Percentiles rank a stretch among this genome's conserved stretches.
These are phyloP conservation scores for Backusella mclennaniae DNA, from an alignment of 192 early-diverging fungal genomes.

Conservation along the genomic window DNA sequence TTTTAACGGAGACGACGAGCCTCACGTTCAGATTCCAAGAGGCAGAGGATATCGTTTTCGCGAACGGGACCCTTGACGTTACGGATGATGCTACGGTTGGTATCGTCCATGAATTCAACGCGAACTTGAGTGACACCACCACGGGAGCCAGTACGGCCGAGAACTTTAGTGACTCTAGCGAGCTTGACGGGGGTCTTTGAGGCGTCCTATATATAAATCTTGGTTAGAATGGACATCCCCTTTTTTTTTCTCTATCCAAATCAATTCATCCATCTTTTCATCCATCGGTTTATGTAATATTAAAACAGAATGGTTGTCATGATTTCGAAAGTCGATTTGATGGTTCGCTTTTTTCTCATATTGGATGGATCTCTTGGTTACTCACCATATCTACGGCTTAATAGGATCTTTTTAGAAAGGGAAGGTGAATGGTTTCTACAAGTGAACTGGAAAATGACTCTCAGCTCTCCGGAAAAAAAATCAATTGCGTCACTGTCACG, in stretches of 20 bases:
- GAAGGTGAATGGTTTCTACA: slow-evolving; percentile 4
- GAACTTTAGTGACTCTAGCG: slow-evolving; percentile 93
- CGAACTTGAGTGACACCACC: slow-evolving; percentile 99
- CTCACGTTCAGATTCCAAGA: slow-evolving; percentile 99
- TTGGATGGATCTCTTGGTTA: background rate
- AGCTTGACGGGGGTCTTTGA: slow-evolving; percentile 74
- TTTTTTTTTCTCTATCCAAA: background rate
- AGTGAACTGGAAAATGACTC: background rate
- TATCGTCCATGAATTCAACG: slow-evolving; percentile 97
- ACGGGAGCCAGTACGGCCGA: slow-evolving; percentile 98
- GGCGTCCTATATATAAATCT: slow-evolving; percentile 14
- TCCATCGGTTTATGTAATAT: background rate
- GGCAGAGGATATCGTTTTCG: slow-evolving; percentile 93
- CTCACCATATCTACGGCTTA: slow-evolving; percentile 9
- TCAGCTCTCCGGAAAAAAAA: background rate
- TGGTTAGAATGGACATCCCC: background rate
- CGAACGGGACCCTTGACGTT: slow-evolving; percentile 99
- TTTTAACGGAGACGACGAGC: slow-evolving; percentile 95
- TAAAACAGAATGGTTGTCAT: background rate
- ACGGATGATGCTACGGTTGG: slow-evolving; percentile 94
- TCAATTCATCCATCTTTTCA: background rate
- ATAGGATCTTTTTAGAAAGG: background rate
- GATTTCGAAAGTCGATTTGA: background rate
- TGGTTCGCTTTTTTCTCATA: background rate
- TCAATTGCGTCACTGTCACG: background rate